Evolutionary conservation across 2,329 filamentous ascomycete genomes (phyloP), one percentile per base, ranked within the genome.

Genomic region (Exophiala alcalophila): DNA sequence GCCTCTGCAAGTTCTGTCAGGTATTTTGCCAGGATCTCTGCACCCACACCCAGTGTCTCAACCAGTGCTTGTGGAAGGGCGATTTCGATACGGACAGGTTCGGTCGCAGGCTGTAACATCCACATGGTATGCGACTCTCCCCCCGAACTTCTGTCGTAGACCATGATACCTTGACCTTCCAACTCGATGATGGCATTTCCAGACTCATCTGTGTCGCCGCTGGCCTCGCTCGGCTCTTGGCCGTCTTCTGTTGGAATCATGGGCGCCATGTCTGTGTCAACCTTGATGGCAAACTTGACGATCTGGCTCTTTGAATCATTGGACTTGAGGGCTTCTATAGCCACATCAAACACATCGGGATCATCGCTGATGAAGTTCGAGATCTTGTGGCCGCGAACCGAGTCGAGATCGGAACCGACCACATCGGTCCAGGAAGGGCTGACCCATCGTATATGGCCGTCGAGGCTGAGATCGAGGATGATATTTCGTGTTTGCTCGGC

Each of bases 131-230:
- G 49, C 57, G 37, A 47, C 62, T 92, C 86, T 42, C 83, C 84
- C 37, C 88, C 89, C 25, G 88, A 86, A 9, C 84, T 78, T 49
- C 85, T 81, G 63, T 97, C 90, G 62, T 95, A 97, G 5, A 97
- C 88, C 84, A 97, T 94, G 60, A 98, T 98, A 15, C 92, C 92
- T 66, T 98, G 92, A 5, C 87, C 94, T 68, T 98, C 94, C 47
- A 98, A 77, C 50, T 89, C 84, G 47, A 95, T 74, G 68, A 38
- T 74, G 65, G 49, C 38, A 11, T 24, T 31, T 27, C 39, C 42
- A 9, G 32, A 16, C 9, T 46, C 35, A n/a, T 52, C 56, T 5
- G 39, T 40, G n/a, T 48, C 38, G 36, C 57, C 47, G 21, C 61
- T 61, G 15, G 71, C 67, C 7, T 44, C 44, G 5, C 49, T 47